Base-by-base conservation (phyloP, 1,139 yeast species). In the Sugiyamaella paludigena region DNA sequence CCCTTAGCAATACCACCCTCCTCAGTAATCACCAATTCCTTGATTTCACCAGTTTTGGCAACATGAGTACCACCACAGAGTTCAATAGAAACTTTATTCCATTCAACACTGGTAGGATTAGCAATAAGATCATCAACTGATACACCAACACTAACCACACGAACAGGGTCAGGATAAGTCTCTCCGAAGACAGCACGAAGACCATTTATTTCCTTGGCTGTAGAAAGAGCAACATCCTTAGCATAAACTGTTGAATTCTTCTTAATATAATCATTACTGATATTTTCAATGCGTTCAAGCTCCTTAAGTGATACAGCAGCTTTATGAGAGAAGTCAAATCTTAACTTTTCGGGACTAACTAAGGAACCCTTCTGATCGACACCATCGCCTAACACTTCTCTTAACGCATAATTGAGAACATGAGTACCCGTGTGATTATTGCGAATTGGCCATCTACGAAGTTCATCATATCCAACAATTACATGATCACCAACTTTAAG, bases 1-100 rank as follows among this genome's bases (percentile, higher is more conserved):
- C 99, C 99, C 75, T 92, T 92, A 55, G 98, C 98, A 69, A 92
- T 92, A 72, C 98, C 98, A 55, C 89, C 81, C 72, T 92, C 99
- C 75, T 92, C 99, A 57, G 84, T 75, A 49, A 92, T 79, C 39
- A 92, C 87, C 58, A 92, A 80, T 61, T 87, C 92, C 70, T 89
- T 89, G 67, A 92, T 94, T 56, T 92, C 98, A 53, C 92, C 87
- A 19, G 98, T 91, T 69, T 84, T 84, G 47, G 81, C 79, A 57
- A 92, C 97, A 65, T 92, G 99, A 13, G 98, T 92, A 71, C 99
- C 99, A 72, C 99, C 99, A 73, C 99, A 92, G 77, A 92, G 91
- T 73, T 94, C 99, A 60, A 94, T 77, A 4, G 97, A 87, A 61
- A 79, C 75, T 47, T 79, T 74, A 59, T 70, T 72, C 98, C 98